These are phyloP conservation scores for Xylogone sp. DNA, from an alignment of 2,329 filamentous ascomycete species.

Conservation along the genomic window DNA sequence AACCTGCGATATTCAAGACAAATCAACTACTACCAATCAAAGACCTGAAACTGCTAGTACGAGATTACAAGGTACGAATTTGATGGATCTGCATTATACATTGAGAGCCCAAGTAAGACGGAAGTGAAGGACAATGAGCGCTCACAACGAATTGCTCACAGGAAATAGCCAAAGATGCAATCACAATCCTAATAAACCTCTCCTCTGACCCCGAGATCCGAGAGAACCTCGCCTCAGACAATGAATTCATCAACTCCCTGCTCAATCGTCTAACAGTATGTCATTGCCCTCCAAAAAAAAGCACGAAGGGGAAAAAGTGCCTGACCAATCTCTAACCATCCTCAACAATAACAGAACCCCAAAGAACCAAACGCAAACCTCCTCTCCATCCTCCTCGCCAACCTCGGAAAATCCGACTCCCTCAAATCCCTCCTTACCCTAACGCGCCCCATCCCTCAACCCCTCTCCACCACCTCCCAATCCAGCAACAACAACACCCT, in stretches of 20 bases:
- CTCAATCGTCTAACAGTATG: slow-evolving; percentile 71
- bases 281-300: slow-evolving; percentile 38
- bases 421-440: slow-evolving; percentile 66
- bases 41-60: slow-evolving; percentile 81
- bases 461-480: slow-evolving; percentile 71
- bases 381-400: slow-evolving; percentile 87
- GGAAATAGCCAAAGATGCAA: slow-evolving; percentile 88
- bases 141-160: too few relatives aligned
- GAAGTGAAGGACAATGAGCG: not conserved
- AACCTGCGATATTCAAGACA: slow-evolving; percentile 80
- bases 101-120: not conserved
- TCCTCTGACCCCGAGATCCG: slow-evolving; percentile 75
- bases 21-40: slow-evolving; percentile 75
- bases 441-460: slow-evolving; percentile 64
- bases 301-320: too few relatives aligned
- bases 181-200: slow-evolving; percentile 87
- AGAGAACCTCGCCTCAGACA: slow-evolving; percentile 69
- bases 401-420: slow-evolving; percentile 76
- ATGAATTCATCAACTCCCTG: slow-evolving; percentile 73
- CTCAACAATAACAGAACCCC: slow-evolving; percentile 45
- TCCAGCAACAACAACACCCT: slow-evolving; percentile 47
- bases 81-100: not conserved
- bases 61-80: slow-evolving; percentile 70
- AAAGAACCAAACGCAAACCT: slow-evolving; percentile 81
- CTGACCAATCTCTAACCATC: not conserved